These are phyloP conservation scores for Russula griseocarnosa DNA, from an alignment of 768 basidiomycete species.

Conservation along the genomic window DNA sequence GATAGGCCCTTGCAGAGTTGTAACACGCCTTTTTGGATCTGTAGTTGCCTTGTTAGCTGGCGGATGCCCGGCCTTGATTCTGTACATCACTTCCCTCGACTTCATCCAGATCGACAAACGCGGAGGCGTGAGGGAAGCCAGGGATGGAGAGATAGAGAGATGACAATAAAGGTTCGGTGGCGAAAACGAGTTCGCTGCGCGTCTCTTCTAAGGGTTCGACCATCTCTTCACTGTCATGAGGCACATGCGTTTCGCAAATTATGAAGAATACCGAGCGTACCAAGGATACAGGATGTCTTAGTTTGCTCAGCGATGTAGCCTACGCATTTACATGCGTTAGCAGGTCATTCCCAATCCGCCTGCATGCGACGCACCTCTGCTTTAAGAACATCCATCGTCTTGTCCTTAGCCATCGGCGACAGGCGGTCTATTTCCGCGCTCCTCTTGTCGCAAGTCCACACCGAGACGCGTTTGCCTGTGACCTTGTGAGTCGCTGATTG, in stretches of 20 bases:
- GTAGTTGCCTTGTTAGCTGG: slow-evolving; percentile 23
- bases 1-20: slow-evolving; percentile 87
- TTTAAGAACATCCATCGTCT: slow-evolving; percentile 79
- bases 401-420: slow-evolving; percentile 61
- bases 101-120: slow-evolving; percentile 86
- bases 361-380: slow-evolving; percentile 60
- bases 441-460: slow-evolving; percentile 91
- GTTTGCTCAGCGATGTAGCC: slow-evolving; percentile 77
- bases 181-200: slow-evolving; percentile 82
- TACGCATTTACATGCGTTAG: slow-evolving; percentile 34
- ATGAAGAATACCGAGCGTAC: slow-evolving; percentile 39
- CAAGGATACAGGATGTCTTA: slow-evolving; percentile 90
- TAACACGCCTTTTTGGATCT: slow-evolving; percentile 96
- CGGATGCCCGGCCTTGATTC: slow-evolving; percentile 5
- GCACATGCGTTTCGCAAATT: slow-evolving; percentile 18
- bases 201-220: slow-evolving; percentile 97
- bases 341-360: not conserved
- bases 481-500: slow-evolving; percentile 84
- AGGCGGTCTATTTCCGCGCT: slow-evolving; percentile 68
- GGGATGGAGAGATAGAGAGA: slow-evolving; percentile 76
- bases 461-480: slow-evolving; percentile 83
- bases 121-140: slow-evolving; percentile 51
- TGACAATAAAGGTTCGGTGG: slow-evolving; percentile 85
- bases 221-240: slow-evolving; percentile 60
- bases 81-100: slow-evolving; percentile 62